Evolutionary conservation across 2,329 filamentous ascomycete genomes (phyloP).

Genomic region (Chaetomiaceae sp.): DNA sequence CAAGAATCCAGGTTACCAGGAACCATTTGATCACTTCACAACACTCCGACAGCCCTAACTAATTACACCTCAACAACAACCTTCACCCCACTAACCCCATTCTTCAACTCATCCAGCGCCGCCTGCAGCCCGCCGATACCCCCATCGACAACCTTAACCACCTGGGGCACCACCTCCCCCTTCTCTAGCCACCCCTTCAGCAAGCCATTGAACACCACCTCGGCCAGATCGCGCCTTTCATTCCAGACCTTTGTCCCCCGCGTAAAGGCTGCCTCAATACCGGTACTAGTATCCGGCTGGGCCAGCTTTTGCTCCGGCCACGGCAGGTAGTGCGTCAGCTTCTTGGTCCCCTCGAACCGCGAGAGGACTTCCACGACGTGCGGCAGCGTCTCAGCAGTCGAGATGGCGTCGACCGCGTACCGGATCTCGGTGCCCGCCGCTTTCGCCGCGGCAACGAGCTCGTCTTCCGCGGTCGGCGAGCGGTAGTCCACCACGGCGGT

Average conservation of each 20-base stretch:
- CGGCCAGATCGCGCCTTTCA: not conserved
- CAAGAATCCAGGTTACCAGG: no score
- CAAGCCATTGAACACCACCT: not conserved
- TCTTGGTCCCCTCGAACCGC: not conserved
- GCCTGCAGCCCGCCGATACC: conserved; percentile 23
- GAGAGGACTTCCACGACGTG: not conserved
- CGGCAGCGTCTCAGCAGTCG: not conserved
- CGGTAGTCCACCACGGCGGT: conserved; percentile 15
- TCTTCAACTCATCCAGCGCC: conserved; percentile 25
- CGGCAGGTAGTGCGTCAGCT: not conserved
- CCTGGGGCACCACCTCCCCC: conserved; percentile 29
- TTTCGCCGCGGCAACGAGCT: conserved; percentile 2
- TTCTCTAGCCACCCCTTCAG: conserved; percentile 7
- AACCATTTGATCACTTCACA: no score
- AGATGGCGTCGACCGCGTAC: conserved; percentile 4
- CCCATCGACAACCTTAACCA: conserved; percentile 27
- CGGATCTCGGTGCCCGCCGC: not conserved
- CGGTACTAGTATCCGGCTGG: conserved; percentile 1
- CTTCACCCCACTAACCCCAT: conserved; percentile 31
- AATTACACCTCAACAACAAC: conserved; percentile 25
- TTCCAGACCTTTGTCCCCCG: conserved; percentile 3
- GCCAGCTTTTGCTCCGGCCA: conserved; percentile 12
- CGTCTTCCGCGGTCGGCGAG: conserved; percentile 6
- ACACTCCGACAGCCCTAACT: no score
- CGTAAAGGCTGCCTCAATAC: not conserved